Evolutionary conservation across 208 protist species (phyloP), one percentile per base, ranked within the genome.

Genomic region (Leishmania tropica): DNA sequence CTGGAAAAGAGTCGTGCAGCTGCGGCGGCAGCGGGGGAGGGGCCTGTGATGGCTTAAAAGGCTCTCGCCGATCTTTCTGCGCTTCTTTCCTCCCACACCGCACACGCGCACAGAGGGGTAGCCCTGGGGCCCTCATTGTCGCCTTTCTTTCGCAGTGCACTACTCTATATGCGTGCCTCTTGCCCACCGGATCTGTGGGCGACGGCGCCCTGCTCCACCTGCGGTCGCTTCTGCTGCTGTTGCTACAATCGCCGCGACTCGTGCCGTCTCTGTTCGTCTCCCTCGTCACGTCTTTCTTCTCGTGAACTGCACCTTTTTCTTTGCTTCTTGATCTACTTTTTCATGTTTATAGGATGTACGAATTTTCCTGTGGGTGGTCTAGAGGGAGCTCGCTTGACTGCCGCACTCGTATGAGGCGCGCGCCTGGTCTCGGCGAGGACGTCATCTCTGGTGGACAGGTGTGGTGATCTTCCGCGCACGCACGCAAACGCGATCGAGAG

Each of bases 1-100:
- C 51, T 95, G 64, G 85, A 70, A 1, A 71, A 89, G 76, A 91
- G 84, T 76, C 84, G 77, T 45, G 70, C 78, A 47, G 70, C 83
- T 21, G 51, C 51, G 7, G 31, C 8, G 35, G 1, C 11, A 17
- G 45, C 37, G 72, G 28, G 1, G 51, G 68, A 82, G 71, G 28
- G 73, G 7, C 40, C 72, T 3, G 31, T 68, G 24, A 6, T 54
- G 51, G 65, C 42, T 56, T 77, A 82, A 37, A n/a, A 40, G 6
- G 40, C 51, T 45, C 19, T 60, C 72, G 2, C n/a, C n/a, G 47
- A 11, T 75, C 47, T 47, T 7, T 42, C 40, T 45, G 35, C 35
- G 31, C 35, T 47, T 28, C 40, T 47, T 21, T 48, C 67, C 13
- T 28, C 21, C 47, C 40, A 45, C 19, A n/a, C 15, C 78, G 24